phyloP scores from a whole-genome alignment of 140 eudicot species.

The Stevia rebaudiana region DNA sequence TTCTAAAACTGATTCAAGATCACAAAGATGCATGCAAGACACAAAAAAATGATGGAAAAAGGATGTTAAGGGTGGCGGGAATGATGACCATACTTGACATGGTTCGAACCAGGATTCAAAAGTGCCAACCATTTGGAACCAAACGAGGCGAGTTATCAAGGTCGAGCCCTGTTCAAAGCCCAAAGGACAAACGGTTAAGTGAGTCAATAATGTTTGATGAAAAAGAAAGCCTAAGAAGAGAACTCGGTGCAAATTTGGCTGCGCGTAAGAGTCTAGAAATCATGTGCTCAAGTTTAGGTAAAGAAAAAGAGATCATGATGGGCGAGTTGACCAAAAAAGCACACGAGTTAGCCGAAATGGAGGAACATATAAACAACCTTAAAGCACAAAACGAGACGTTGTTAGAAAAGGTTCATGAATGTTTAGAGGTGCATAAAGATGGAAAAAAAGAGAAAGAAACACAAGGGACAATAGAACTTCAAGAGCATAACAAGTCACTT shows the following conservation, averaged over 20 bases:
- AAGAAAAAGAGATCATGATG: slow-evolving; percentile 84
- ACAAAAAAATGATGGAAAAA: slow-evolving; percentile 45
- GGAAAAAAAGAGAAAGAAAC: slow-evolving; percentile 15
- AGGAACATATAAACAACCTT: slow-evolving; percentile 57
- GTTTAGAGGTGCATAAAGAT: slow-evolving; percentile 35
- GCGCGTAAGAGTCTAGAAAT: slow-evolving; percentile 65
- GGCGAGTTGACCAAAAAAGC: slow-evolving; percentile 61
- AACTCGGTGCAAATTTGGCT: slow-evolving; percentile 49
- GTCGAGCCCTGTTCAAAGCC: slow-evolving; percentile 45
- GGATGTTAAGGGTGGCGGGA: slow-evolving; percentile 80
- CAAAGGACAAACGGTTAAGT: slow-evolving; percentile 30
- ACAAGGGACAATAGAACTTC: slow-evolving; percentile 34
- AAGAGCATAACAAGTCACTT: slow-evolving; percentile 45
- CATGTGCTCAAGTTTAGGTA: slow-evolving; percentile 78
- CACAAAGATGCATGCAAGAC: slow-evolving; percentile 68
- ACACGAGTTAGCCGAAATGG: slow-evolving; percentile 59
- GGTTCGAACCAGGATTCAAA: slow-evolving; percentile 63
- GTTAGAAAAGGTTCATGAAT: slow-evolving; percentile 43
- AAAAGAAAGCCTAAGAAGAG: slow-evolving; percentile 39
- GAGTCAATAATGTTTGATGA: slow-evolving; percentile 38
- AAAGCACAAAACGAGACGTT: slow-evolving; percentile 57
- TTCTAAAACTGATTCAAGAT: slow-evolving; percentile 69
- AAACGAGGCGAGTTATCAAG: slow-evolving; percentile 40
- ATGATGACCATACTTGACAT: slow-evolving; percentile 90
- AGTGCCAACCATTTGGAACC: slow-evolving; percentile 58